Conservation (phyloP, 495 filamentous ascomycete species). For the Neurospora sp. region DNA sequence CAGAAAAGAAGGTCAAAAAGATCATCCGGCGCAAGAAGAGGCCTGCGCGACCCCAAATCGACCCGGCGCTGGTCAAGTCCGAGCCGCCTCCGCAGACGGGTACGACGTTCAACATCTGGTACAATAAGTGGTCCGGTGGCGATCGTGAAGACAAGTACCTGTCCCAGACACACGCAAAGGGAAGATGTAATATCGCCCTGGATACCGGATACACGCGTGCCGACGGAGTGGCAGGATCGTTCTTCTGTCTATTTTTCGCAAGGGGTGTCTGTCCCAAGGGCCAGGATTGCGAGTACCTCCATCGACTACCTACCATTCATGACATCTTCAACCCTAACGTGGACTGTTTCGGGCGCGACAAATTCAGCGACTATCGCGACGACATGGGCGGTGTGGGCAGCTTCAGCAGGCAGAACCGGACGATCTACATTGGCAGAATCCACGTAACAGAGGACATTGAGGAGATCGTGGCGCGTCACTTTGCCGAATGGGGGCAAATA, state of each 20-base stretch:
- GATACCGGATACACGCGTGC: constrained; percentile 87
- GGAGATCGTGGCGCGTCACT: constrained; percentile 88
- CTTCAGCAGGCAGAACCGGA: constrained; percentile 86
- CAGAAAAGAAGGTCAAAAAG: constrained; percentile 52
- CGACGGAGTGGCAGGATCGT: constrained; percentile 63
- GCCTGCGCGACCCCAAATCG: constrained; percentile 65
- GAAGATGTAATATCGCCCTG: constrained; percentile 68
- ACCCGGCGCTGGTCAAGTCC: constrained; percentile 64
- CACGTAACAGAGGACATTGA: constrained; percentile 97
- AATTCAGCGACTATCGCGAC: constrained; percentile 77
- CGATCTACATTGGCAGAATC: constrained; percentile 85
- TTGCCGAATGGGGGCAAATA: constrained; percentile 87
- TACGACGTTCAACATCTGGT: constrained; percentile 71
- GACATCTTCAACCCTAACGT: constrained; percentile 84
- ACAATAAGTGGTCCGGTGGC: constrained; percentile 92
- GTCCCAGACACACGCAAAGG: constrained; percentile 57
- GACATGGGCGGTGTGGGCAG: constrained; percentile 94
- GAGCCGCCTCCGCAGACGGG: constrained; percentile 85
- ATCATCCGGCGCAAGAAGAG: constrained; percentile 57
- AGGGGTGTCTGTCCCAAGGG: constrained; percentile 65
- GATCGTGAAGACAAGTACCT: constrained; percentile 88
- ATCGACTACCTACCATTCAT: constrained; percentile 70
- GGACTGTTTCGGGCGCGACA: constrained; percentile 89
- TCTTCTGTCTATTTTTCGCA: constrained; percentile 91
- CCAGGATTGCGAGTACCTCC: constrained; percentile 87